Percentiles rank a stretch among this genome's conserved stretches.
phyloP scores from a whole-genome alignment of 495 filamentous ascomycete genomes.

The Neurospora hispaniola region DNA sequence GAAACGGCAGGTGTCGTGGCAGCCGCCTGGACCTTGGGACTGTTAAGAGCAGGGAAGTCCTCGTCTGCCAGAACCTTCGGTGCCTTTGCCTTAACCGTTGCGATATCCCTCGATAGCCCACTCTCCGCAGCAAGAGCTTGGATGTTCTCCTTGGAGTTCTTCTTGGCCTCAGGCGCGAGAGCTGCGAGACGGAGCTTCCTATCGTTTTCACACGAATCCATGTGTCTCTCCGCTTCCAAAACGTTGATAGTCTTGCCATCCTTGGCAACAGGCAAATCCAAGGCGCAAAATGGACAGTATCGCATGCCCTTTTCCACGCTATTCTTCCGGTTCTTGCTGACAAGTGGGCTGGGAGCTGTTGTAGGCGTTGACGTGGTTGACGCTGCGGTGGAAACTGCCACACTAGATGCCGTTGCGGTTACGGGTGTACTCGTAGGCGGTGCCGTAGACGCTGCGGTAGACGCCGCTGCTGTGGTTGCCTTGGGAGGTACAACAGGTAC shows the following conservation, averaged over 20 bases:
- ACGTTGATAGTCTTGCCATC: neutral
- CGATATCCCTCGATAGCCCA: slow-evolving; percentile 37
- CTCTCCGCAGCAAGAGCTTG: slow-evolving; percentile 34
- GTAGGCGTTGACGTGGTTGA: neutral
- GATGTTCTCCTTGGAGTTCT: slow-evolving; percentile 39
- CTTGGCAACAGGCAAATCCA: neutral
- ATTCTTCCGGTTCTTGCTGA: slow-evolving; percentile 9
- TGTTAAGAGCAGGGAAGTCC: slow-evolving; percentile 48
- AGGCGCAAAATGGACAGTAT: neutral
- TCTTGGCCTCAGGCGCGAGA: slow-evolving; percentile 28
- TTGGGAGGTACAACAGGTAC: slow-evolving; percentile 15
- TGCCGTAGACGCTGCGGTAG: neutral
- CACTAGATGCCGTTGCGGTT: neutral
- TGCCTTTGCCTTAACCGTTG: slow-evolving; percentile 29
- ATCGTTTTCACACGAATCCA: neutral
- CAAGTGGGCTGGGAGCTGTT: slow-evolving; percentile 7
- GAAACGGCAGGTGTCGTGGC: slow-evolving; percentile 11
- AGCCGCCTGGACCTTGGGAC: slow-evolving; percentile 21
- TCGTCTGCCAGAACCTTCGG: slow-evolving; percentile 39
- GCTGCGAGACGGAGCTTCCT: slow-evolving; percentile 6
- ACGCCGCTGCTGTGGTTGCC: slow-evolving; percentile 1
- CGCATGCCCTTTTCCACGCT: neutral
- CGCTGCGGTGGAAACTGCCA: neutral
- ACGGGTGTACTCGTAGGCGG: neutral
- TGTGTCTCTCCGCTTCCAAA: neutral